phyloP scores from a whole-genome alignment of 331 rosid species.

The Rosa hybrid region DNA sequence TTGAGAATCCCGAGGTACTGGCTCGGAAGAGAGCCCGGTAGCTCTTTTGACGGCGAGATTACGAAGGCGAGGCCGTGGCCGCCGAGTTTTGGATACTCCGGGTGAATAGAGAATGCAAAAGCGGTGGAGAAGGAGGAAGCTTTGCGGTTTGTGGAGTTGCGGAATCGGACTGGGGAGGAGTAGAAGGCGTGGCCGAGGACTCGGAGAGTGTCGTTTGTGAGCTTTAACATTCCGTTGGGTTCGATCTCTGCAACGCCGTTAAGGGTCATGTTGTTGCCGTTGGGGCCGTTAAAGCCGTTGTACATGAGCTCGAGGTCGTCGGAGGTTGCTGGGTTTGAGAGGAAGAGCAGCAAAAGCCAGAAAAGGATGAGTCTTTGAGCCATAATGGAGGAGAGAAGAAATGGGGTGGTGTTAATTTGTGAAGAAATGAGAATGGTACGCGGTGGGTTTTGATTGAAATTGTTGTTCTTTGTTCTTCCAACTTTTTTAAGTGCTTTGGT shows the following conservation, averaged over 20 bases:
- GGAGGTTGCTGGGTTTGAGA: conserved; percentile 25
- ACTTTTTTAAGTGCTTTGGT: not conserved
- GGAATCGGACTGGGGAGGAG: conserved; percentile 22
- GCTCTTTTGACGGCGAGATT: conserved; percentile 45
- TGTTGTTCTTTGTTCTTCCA: not conserved
- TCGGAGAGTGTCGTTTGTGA: conserved; percentile 52
- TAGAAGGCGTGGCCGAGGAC: conserved; percentile 70
- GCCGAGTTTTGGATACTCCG: conserved; percentile 58
- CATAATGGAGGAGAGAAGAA: conserved; percentile 30
- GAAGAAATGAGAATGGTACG: not conserved
- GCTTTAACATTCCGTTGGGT: conserved; percentile 39
- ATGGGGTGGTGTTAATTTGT: conserved; percentile 1
- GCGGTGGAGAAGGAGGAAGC: conserved; percentile 46
- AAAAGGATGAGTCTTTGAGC: conserved; percentile 31
- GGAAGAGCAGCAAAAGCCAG: conserved; percentile 24
- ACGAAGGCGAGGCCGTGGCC: conserved; percentile 83
- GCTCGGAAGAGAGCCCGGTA: conserved; percentile 47
- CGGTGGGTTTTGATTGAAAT: not conserved
- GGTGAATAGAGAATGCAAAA: conserved; percentile 50
- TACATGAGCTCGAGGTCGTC: conserved; percentile 41
- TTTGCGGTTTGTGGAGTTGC: not conserved
- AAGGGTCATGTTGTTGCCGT: conserved; percentile 34
- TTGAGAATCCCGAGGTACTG: conserved; percentile 68
- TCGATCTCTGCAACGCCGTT: conserved; percentile 48
- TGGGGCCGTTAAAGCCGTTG: conserved; percentile 35